Evolutionary conservation across 1,284 basidiomycete genomes (phyloP).

Genomic region (Mycena sp.): DNA sequence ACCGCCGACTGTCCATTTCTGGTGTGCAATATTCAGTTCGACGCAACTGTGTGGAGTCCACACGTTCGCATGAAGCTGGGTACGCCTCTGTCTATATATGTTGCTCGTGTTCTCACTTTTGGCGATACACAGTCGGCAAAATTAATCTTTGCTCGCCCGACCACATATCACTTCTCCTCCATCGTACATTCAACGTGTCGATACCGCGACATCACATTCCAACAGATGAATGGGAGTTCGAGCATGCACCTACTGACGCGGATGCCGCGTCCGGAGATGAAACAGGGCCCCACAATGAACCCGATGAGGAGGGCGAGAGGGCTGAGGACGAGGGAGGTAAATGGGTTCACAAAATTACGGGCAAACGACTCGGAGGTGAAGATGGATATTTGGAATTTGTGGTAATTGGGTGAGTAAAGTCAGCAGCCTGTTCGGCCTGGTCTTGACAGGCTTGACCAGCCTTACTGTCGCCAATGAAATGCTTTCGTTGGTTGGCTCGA

Average conservation of each 20-base stretch:
- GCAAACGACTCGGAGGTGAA: constrained; percentile 77
- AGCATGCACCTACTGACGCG: constrained; percentile 83
- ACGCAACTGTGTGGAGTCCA: constrained; percentile 92
- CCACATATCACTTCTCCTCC: constrained; percentile 92
- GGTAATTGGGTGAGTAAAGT: constrained; percentile 84
- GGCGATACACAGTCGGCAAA: constrained; percentile 72
- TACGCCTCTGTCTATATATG: constrained; percentile 52
- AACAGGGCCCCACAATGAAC: constrained; percentile 44
- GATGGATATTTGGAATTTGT: constrained; percentile 86
- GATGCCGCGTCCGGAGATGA: constrained; percentile 67
- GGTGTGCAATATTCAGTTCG: constrained; percentile 81
- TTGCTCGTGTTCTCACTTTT: constrained; percentile 29
- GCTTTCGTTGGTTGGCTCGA: constrained; percentile 92
- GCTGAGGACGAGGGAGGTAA: constrained; percentile 49
- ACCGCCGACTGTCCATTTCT: constrained; percentile 90
- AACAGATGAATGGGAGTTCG: constrained; percentile 85
- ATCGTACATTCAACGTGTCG: constrained; percentile 96
- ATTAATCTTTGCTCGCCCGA: constrained; percentile 94
- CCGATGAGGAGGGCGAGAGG: constrained; percentile 11
- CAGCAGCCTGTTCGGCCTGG: constrained; percentile 14
- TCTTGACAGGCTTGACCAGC: constrained; percentile 25
- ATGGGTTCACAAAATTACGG: constrained; percentile 86
- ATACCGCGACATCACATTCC: constrained; percentile 95
- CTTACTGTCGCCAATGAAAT: constrained; percentile 95
- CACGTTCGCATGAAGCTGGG: constrained; percentile 87